Conservation (phyloP, 257 asterid genomes). For the Vinca minor region DNA sequence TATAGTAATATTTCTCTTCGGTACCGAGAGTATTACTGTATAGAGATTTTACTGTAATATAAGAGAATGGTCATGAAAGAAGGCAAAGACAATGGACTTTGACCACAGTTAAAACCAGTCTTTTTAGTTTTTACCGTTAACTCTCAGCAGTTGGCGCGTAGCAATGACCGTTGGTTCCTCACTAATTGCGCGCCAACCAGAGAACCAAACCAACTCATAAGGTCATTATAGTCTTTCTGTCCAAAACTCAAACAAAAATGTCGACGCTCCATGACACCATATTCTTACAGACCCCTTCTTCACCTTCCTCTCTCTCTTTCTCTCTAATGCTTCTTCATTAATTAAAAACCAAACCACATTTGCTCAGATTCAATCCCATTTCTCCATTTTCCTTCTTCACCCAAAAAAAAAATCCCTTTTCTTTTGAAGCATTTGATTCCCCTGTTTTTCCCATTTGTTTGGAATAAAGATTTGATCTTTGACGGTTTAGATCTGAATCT, state of each 20-base stretch:
- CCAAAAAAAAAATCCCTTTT: too few species aligned
- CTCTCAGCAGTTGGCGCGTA: background rate
- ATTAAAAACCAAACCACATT: slow-evolving; percentile 6
- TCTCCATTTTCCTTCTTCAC: background rate
- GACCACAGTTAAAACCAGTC: too few species aligned
- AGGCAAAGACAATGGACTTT: too few species aligned
- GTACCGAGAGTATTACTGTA: too few species aligned
- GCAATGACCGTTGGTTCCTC: too few species aligned
- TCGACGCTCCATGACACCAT: slow-evolving; percentile 27
- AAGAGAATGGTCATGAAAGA: too few species aligned
- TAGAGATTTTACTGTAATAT: too few species aligned
- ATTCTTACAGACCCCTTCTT: slow-evolving; percentile 3
- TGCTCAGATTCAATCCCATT: background rate
- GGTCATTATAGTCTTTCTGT: slow-evolving; percentile 9
- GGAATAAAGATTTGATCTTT: background rate
- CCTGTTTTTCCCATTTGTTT: background rate
- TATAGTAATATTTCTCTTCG: too few species aligned
- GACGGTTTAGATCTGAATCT: slow-evolving; percentile 13
- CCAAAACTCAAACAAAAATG: slow-evolving; percentile 15
- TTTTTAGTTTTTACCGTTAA: too few species aligned
- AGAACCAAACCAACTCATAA: too few species aligned
- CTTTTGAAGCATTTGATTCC: background rate
- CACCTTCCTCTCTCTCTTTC: background rate
- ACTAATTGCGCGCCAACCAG: background rate
- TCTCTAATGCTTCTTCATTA: background rate